These are phyloP conservation scores for Ophiocordyceps camponoti-saundersi DNA, from an alignment of 2,329 filamentous ascomycete genomes.

Conservation along the genomic window DNA sequence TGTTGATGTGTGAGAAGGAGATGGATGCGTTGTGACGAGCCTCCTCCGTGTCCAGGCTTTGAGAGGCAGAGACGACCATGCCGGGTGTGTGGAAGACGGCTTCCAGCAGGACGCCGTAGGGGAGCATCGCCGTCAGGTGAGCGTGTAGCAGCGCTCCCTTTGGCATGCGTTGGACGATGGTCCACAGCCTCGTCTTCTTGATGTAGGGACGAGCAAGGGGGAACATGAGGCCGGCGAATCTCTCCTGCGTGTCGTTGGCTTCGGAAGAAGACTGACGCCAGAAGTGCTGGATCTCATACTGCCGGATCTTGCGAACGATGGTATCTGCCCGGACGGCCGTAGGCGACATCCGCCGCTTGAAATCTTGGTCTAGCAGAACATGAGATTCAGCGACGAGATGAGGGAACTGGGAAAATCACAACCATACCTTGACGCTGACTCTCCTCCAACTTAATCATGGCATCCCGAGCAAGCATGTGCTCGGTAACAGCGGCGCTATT, in stretches of 20 bases:
- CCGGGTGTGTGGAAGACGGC: neutral
- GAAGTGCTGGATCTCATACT: neutral
- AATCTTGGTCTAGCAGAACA: neutral
- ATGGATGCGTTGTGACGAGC: neutral
- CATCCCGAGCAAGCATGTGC: neutral
- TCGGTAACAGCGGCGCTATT: neutral
- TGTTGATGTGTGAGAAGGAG: neutral
- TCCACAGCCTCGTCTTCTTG: neutral
- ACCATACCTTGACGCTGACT: neutral
- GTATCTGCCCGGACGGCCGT: neutral
- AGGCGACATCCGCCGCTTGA: neutral
- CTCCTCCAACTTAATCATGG: neutral
- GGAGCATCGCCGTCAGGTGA: neutral
- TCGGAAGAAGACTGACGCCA: neutral
- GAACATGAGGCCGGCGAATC: neutral
- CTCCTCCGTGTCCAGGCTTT: neutral
- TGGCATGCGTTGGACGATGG: neutral
- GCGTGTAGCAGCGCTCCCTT: neutral
- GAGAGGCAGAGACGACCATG: neutral
- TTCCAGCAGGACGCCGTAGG: neutral
- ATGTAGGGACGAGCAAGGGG: neutral
- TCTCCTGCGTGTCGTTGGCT: neutral
- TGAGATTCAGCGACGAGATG: neutral
- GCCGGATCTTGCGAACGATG: neutral
- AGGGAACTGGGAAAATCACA: neutral